Percentiles rank a stretch among this genome's conserved stretches.
Conservation (phyloP, 2,329 filamentous ascomycete genomes). For the Fusarium sp. region DNA sequence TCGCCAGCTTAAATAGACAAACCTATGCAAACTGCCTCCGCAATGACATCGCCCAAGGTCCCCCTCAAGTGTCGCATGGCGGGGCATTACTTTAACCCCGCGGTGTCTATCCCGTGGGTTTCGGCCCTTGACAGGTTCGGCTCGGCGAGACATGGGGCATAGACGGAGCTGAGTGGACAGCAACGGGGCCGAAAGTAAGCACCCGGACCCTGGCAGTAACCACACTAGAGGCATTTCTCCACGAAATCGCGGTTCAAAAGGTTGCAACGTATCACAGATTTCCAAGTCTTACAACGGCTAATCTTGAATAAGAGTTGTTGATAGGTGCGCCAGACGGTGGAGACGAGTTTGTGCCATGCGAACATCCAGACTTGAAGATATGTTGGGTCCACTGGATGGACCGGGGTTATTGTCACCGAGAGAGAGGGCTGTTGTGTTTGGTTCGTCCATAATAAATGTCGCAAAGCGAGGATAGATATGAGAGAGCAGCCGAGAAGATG, state of each 20-base stretch:
- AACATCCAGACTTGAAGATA: slow-evolving; percentile 24
- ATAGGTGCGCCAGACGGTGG: slow-evolving; percentile 42
- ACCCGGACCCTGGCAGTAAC: slow-evolving; percentile 16
- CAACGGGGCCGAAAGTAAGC: slow-evolving; percentile 12
- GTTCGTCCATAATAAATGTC: slow-evolving; percentile 37
- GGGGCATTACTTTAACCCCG: slow-evolving; percentile 27
- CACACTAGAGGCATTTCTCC: slow-evolving; percentile 14
- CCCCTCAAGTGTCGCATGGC: slow-evolving; percentile 3
- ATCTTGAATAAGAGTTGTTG: slow-evolving; percentile 21
- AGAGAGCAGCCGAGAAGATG: slow-evolving; percentile 21
- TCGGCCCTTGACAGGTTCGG: slow-evolving; percentile 18
- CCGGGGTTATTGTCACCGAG: slow-evolving; percentile 24
- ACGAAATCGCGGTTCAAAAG: slow-evolving; percentile 4
- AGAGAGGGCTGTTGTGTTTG: slow-evolving; percentile 27
- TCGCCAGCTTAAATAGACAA: slow-evolving; percentile 26
- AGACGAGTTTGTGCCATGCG: slow-evolving; percentile 31
- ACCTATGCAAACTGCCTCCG: slow-evolving; percentile 7
- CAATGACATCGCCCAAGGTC: slow-evolving; percentile 17
- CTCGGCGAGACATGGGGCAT: slow-evolving; percentile 10
- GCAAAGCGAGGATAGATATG: slow-evolving; percentile 26
- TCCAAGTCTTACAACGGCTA: slow-evolving; percentile 30
- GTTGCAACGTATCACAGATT: slow-evolving; percentile 12
- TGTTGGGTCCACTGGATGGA: slow-evolving; percentile 29
- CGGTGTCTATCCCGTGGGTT: slow-evolving; percentile 14
- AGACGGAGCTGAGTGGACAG: slow-evolving; percentile 28